These are phyloP conservation scores for Graphilbum ipis-grandicollis DNA, from an alignment of 2,329 filamentous ascomycete species.

Conservation along the genomic window DNA sequence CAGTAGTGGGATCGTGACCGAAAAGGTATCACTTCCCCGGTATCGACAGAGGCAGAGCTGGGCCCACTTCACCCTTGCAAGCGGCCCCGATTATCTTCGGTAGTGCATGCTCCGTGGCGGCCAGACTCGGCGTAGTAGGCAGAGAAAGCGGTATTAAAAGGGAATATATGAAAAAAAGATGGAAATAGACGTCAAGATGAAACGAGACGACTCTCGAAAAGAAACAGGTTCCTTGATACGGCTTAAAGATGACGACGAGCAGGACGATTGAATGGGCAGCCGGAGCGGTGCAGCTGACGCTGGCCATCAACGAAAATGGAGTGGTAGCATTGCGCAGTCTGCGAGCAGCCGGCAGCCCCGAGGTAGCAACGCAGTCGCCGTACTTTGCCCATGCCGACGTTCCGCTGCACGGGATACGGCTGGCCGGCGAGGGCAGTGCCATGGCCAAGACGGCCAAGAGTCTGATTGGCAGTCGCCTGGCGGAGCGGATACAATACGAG, in stretches of 20 bases:
- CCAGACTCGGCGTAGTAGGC: too few species aligned
- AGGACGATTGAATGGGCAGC: not conserved
- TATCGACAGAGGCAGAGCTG: too few species aligned
- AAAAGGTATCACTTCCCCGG: too few species aligned
- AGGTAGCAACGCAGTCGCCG: not conserved
- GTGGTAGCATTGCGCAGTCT: not conserved
- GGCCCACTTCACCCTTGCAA: too few species aligned
- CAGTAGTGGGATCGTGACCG: too few species aligned
- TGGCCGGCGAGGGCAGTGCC: constrained; percentile 12
- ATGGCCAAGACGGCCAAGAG: constrained; percentile 13
- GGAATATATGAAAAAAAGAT: too few species aligned
- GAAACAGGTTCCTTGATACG: too few species aligned
- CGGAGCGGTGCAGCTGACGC: not conserved
- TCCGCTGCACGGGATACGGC: constrained; percentile 10
- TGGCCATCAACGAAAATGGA: not conserved
- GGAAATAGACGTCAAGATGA: too few species aligned
- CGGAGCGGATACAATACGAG: constrained; percentile 10
- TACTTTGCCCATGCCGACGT: constrained; percentile 1
- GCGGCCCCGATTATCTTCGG: too few species aligned
- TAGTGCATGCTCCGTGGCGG: too few species aligned
- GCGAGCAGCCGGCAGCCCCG: not conserved
- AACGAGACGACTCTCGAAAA: too few species aligned
- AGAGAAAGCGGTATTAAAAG: too few species aligned
- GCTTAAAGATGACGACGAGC: not conserved
- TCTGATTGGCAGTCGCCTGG: constrained; percentile 12